Percentiles rank a stretch among this genome's conserved stretches.
Conservation (phyloP, 176 grass and related monocot genomes). For the Bonia amplexicaulis region DNA sequence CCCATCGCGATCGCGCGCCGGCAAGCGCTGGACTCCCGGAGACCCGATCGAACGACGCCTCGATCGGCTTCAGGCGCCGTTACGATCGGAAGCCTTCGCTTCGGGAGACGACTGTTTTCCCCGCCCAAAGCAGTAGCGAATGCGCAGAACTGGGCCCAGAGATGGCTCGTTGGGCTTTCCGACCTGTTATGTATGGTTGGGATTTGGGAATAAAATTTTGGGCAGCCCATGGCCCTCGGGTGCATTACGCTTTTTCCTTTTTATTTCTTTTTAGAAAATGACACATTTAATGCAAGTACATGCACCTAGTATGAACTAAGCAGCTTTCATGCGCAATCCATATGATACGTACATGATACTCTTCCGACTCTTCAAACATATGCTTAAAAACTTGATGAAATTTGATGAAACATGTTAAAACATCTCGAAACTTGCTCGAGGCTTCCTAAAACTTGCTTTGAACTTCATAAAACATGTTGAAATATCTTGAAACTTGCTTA, state of each 20-base stretch:
- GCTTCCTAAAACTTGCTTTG: too few species aligned
- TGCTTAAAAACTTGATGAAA: too few species aligned
- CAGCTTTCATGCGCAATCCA: too few species aligned
- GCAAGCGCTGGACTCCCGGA: background rate
- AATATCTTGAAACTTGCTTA: too few species aligned
- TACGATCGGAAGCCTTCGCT: background rate
- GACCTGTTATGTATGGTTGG: background rate
- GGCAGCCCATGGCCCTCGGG: fast-evolving
- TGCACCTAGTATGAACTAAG: background rate
- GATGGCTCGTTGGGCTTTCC: background rate
- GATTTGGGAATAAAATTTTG: background rate
- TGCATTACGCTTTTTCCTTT: background rate
- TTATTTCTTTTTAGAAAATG: background rate
- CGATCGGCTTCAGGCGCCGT: conserved; percentile 4
- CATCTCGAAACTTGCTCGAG: too few species aligned
- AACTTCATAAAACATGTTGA: too few species aligned
- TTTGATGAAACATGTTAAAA: too few species aligned
- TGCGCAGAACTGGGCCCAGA: background rate
- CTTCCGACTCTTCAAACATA: too few species aligned
- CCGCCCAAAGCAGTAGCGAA: conserved; percentile 21
- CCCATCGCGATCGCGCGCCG: background rate
- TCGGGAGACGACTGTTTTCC: background rate
- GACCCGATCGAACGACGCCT: background rate
- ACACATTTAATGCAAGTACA: background rate
- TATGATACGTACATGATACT: too few species aligned